Percentiles rank a stretch among this genome's conserved stretches.
Evolutionary conservation across 768 basidiomycete genomes (phyloP).

Genomic region (Tylopilus rubrobrunneus): DNA sequence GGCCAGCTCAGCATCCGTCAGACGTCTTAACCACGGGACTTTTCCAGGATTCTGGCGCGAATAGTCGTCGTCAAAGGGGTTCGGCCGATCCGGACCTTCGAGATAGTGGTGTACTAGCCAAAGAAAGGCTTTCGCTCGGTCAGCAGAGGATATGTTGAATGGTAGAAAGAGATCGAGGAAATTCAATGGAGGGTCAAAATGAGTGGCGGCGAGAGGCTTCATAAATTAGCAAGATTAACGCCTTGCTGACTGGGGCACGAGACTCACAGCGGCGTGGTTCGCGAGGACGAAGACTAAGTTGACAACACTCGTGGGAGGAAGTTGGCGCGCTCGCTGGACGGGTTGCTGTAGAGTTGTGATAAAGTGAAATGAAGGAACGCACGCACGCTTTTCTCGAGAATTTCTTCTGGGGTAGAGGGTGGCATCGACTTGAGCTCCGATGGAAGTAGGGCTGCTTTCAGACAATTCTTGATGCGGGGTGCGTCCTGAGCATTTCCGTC

Average conservation of each 20-base stretch:
- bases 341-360: constrained; percentile 1
- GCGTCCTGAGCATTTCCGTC: constrained; percentile 88
- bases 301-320: constrained; percentile 81
- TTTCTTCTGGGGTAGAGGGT: constrained; percentile 72
- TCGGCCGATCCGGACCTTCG: constrained; percentile 57
- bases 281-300: constrained; percentile 83
- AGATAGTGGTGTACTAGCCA: constrained; percentile 84
- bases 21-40: constrained; percentile 55
- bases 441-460: constrained; percentile 76
- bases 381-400: constrained; percentile 63
- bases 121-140: constrained; percentile 76
- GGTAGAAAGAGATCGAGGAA: constrained; percentile 86
- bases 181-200: constrained; percentile 73
- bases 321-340: constrained; percentile 49
- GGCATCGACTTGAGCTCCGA: constrained; percentile 61
- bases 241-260: constrained; percentile 1
- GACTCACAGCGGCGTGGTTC: constrained; percentile 69
- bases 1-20: constrained; percentile 51
- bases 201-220: constrained; percentile 57
- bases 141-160: constrained; percentile 62
- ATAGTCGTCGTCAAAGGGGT: constrained; percentile 73
- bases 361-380: neutral
- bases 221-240: constrained; percentile 7
- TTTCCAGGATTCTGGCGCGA: constrained; percentile 54
- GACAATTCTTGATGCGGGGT: constrained; percentile 85